Percentiles rank a stretch among this genome's conserved stretches.
Conservation (phyloP, 768 basidiomycete species). For the Agaricus bisporus region DNA sequence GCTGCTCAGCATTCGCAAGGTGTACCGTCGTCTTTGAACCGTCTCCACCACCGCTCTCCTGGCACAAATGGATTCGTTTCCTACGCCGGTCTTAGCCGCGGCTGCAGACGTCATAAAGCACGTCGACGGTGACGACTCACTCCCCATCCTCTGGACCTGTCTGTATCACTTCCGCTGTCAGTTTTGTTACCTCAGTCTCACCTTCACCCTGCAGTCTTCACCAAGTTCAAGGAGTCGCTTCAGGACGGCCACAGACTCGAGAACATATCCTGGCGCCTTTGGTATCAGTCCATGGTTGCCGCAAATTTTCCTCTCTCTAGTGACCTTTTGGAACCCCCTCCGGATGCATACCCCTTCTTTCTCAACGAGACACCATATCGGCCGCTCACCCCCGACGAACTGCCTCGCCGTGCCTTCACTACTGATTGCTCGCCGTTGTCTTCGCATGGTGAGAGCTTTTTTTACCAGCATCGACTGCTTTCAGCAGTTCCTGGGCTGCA, state of each 20-base stretch:
- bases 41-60: slow-evolving; percentile 9
- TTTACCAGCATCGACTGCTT: not conserved
- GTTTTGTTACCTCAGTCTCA: not conserved
- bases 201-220: slow-evolving; percentile 51
- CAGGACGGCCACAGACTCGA: slow-evolving; percentile 79
- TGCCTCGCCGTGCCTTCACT: slow-evolving; percentile 1
- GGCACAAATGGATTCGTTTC: slow-evolving; percentile 26
- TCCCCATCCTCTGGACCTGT: slow-evolving; percentile 68
- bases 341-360: not conserved
- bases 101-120: slow-evolving; percentile 60
- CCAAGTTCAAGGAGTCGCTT: slow-evolving; percentile 75
- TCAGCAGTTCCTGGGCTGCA: not conserved
- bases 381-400: slow-evolving; percentile 15
- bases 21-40: slow-evolving; percentile 12
- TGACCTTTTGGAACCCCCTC: not conserved
- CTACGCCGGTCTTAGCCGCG: slow-evolving; percentile 63
- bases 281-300: slow-evolving; percentile 59
- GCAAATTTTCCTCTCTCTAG: slow-evolving; percentile 24
- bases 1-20: not conserved
- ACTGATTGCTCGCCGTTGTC: not conserved
- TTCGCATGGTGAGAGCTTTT: slow-evolving; percentile 5
- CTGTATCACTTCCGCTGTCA: slow-evolving; percentile 19
- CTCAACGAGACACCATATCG: slow-evolving; percentile 12
- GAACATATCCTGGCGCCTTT: slow-evolving; percentile 84
- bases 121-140: slow-evolving; percentile 62